Base-by-base conservation (phyloP, 345 rosid species). In the Dipteronia sinensis region DNA sequence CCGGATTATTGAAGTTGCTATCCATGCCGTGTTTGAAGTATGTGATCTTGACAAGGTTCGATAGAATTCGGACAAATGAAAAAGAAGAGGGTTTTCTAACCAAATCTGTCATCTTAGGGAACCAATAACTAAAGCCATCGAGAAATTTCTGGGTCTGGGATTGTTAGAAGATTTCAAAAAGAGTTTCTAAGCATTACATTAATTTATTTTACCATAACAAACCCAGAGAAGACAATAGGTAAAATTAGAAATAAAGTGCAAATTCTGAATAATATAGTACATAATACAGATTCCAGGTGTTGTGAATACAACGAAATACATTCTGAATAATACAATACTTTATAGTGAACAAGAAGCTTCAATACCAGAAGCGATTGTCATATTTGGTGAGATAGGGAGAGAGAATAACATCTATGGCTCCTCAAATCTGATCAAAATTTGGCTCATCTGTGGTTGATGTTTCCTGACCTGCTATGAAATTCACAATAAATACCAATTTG, bases 381-480 rank as follows among this genome's bases (percentile, higher is more conserved):
- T 17, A 17, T 27, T 55, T 25, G 17, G 49, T 63, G 34, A 71
- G 42, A 12, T 22, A 10, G 16, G 72, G 38, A 1, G 61, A 15
- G 10, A 73, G 40, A 53, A 58, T 10, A 23, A 22, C 40, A 63
- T 64, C 72, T 83, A 85, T 12, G 59, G 78, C 81, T 91, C 93
- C 74, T 87, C 82, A 44, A 93, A 93, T 76, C 88, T 82, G 20
- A 95, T 90, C 63, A 90, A 82, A 76, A 91, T 89, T 75, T 86
- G 87, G 66, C 80, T 73, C 93, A 85, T 88, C 79, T 80, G 86
- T 12, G 98, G 98, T 71, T 88, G 94, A 85, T 89, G 97, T 81
- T 87, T 93, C 85, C 93, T 88, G 49, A 86, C 93, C 98, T 90
- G 92, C 79, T 4, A 23, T 56, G 38, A 44, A 70, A 56, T 29